Evolutionary conservation across 2,329 filamentous ascomycete species (phyloP).

Genomic region (Emericellopsis atlantica): DNA sequence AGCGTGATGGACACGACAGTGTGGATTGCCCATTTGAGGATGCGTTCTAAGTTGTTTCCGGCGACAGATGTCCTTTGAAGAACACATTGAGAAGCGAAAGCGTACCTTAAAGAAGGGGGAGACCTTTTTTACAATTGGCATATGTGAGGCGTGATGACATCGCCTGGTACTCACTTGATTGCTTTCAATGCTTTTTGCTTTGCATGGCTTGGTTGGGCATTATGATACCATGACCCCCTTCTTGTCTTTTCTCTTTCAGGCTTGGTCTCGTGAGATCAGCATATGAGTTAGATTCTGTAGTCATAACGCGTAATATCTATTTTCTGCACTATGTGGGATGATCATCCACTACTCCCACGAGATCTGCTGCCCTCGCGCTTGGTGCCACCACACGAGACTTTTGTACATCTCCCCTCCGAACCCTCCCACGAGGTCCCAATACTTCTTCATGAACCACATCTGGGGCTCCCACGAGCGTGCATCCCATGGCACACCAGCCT

Average conservation of each 20-base stretch:
- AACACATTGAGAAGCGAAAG: no score
- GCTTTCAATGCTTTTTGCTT: background rate
- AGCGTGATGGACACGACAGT: conserved; percentile 91
- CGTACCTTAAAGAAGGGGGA: no score
- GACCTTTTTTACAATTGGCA: background rate
- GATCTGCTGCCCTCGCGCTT: conserved; percentile 9
- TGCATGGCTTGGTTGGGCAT: background rate
- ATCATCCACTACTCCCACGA: no score
- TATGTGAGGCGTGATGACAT: conserved; percentile 1
- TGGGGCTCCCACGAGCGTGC: conserved; percentile 29
- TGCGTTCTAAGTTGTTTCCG: conserved; percentile 37
- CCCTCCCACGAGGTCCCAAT: conserved; percentile 18
- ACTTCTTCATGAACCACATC: conserved; percentile 29
- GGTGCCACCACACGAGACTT: conserved; percentile 15
- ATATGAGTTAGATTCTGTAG: no score
- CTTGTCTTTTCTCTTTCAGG: background rate
- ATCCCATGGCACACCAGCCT: conserved; percentile 28
- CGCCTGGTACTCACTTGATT: background rate
- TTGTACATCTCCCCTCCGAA: conserved; percentile 23
- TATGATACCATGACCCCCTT: conserved; percentile 1
- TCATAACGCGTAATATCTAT: background rate
- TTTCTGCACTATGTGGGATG: background rate
- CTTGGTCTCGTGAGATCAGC: background rate
- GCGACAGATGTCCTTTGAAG: background rate
- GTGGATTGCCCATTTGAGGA: conserved; percentile 92